Base-by-base conservation (phyloP, 768 basidiomycete genomes). In the Lactarius tabidus region DNA sequence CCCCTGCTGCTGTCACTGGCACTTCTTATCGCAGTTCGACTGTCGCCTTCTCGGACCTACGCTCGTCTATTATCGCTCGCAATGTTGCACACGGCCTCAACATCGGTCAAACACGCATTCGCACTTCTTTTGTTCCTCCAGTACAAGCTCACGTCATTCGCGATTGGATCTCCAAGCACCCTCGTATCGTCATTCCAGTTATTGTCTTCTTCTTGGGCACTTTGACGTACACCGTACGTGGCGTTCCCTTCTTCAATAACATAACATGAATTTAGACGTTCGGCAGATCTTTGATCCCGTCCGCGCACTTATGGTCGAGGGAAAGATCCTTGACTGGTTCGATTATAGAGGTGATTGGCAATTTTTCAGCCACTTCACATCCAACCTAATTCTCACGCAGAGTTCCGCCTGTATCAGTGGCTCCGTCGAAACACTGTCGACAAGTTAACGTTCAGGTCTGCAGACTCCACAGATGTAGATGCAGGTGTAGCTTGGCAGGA, bases 231-330 rank as follows among this genome's bases (percentile, higher is more conserved):
- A 89, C 91, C 7, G 93, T 93, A 67, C 65, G 86, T 62, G 45
- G 53, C 18, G 17, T 56, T 10, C 5, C 17, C 9, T n/a, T 43
- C 28, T 29, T 31, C 12, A 23, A 10, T 54, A 63, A 31, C 65
- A 10, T 54, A 63, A 31, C 65, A 33, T n/a, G 23, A 23, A 31
- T 23, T 9, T 55, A 6, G n/a, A 53, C 48, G n/a, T 61, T 64
- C 63, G 17, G 1, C 67, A 96, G 90, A 84, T 98, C 59, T 97
- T 98, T 71, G 94, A 98, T 74, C 95, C 95, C 2, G 84, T 99
- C 48, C 88, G 96, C 31, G 84, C 87, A 2, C 79, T 93, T 64
- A 92, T 87, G 80, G 83, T 98, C 0, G 83, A 93, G 77, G 85
- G 85, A 29, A 91, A 93, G 71, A 80, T 97, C 70, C 78, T 89